Conservation (phyloP, 2,329 filamentous ascomycete species). For the Pseudomassariella vexata region DNA sequence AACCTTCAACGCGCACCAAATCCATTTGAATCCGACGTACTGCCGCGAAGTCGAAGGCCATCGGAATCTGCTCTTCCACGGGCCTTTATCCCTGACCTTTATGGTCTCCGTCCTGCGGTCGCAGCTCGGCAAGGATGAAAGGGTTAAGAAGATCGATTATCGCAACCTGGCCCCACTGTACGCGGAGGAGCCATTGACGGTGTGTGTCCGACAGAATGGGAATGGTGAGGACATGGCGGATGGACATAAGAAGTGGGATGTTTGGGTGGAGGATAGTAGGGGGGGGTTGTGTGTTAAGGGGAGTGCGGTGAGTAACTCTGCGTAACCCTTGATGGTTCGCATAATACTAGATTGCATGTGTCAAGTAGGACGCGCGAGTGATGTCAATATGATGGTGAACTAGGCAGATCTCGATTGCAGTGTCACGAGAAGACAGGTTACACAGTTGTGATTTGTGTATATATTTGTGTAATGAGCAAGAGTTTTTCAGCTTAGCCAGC, state of each 20-base stretch:
- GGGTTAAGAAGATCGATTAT: conserved; percentile 62
- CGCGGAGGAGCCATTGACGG: conserved; percentile 60
- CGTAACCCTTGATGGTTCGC: too few relatives aligned
- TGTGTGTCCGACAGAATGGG: conserved; percentile 55
- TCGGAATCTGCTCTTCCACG: conserved; percentile 73
- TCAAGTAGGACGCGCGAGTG: too few relatives aligned
- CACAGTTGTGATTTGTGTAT: too few relatives aligned
- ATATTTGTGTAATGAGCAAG: too few relatives aligned
- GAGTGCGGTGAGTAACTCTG: too few relatives aligned
- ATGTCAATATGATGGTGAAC: too few relatives aligned
- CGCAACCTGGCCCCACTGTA: conserved; percentile 78
- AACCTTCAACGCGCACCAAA: conserved; percentile 86
- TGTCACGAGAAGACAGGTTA: too few relatives aligned
- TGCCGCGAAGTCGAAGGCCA: conserved; percentile 68
- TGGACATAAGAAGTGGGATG: conserved; percentile 39
- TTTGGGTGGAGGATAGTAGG: conserved; percentile 59
- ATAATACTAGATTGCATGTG: too few relatives aligned
- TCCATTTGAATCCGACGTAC: conserved; percentile 76
- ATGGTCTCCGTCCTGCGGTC: conserved; percentile 63
- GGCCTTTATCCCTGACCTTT: conserved; percentile 72
- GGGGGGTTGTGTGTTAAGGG: conserved; percentile 62
- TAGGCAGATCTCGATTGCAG: too few relatives aligned
- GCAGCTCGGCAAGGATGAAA: conserved; percentile 31
- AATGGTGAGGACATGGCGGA: conserved; percentile 21
- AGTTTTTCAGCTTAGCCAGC: too few relatives aligned